These are phyloP conservation scores for Wolfiporia cocos DNA, from an alignment of 1,284 basidiomycete species.

Conservation along the genomic window DNA sequence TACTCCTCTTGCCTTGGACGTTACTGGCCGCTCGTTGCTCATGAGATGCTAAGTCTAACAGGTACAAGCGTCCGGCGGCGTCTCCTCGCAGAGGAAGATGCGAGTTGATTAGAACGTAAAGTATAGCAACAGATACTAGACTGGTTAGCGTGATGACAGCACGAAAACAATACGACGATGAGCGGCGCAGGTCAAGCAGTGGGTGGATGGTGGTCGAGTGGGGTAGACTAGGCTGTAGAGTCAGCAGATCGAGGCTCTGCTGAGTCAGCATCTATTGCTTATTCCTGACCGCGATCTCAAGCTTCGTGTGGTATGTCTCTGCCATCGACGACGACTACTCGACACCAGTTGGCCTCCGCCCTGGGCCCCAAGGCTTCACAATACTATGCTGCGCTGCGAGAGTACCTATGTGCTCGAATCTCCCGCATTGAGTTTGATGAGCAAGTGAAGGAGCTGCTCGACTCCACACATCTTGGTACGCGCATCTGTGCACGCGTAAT, in stretches of 20 bases:
- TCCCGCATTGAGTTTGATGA: slow-evolving; percentile 76
- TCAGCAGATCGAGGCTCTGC: too few species aligned
- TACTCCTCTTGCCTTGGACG: slow-evolving; percentile 32
- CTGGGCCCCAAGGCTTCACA: slow-evolving; percentile 52
- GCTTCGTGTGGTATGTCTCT: slow-evolving; percentile 47
- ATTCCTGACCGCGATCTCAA: too few species aligned
- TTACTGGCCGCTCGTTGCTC: slow-evolving; percentile 39
- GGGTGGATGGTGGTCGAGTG: too few species aligned
- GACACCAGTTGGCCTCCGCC: slow-evolving; percentile 54
- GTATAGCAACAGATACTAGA: too few species aligned
- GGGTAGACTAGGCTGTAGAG: too few species aligned
- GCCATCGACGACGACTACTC: slow-evolving; percentile 69
- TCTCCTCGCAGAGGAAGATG: neutral
- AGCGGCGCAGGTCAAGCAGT: too few species aligned
- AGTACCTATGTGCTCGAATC: slow-evolving; percentile 60
- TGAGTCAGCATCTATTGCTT: too few species aligned
- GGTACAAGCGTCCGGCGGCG: too few species aligned
- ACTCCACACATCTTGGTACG: slow-evolving; percentile 55
- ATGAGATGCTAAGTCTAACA: too few species aligned
- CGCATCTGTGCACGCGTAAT: neutral
- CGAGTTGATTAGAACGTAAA: too few species aligned
- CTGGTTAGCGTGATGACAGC: too few species aligned
- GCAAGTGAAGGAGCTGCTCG: slow-evolving; percentile 53
- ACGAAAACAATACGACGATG: too few species aligned
- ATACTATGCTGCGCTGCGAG: slow-evolving; percentile 61